phyloP scores from a whole-genome alignment of 2,329 filamentous ascomycete species.

The Fusarium heterosporum region DNA sequence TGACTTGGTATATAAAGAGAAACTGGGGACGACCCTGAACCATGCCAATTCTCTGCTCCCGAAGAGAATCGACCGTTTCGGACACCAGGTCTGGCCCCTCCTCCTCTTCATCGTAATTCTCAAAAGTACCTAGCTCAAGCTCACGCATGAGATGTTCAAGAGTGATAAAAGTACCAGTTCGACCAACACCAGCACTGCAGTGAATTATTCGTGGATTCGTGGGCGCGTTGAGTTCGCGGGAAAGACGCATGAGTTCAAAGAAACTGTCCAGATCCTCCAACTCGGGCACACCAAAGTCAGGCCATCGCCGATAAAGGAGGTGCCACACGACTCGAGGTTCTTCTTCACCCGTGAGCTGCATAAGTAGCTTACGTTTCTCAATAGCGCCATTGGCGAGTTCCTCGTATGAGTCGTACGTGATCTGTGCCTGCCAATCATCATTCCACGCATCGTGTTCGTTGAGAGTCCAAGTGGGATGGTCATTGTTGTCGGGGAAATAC shows the following conservation, averaged over 20 bases:
- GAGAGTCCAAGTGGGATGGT: conserved; percentile 65
- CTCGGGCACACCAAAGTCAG: conserved; percentile 86
- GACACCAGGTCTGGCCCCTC: conserved; percentile 73
- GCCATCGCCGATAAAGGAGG: conserved; percentile 88
- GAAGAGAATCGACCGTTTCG: conserved; percentile 80
- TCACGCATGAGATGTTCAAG: conserved; percentile 92
- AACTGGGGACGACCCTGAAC: conserved; percentile 91
- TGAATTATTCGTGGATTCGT: conserved; percentile 80
- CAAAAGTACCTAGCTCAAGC: conserved; percentile 78
- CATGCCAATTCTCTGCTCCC: conserved; percentile 94
- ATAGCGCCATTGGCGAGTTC: conserved; percentile 67
- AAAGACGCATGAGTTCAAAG: conserved; percentile 76
- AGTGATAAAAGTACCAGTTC: conserved; percentile 94
- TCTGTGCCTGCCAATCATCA: conserved; percentile 74
- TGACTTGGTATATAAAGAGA: conserved; percentile 87
- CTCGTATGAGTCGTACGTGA: conserved; percentile 75
- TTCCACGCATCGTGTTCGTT: conserved; percentile 74
- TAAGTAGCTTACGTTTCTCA: conserved; percentile 79
- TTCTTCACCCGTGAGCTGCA: conserved; percentile 62
- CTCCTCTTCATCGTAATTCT: conserved; percentile 55
- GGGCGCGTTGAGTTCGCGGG: conserved; percentile 66
- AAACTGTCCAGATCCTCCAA: conserved; percentile 75
- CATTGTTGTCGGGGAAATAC: conserved; percentile 78
- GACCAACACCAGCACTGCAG: conserved; percentile 92
- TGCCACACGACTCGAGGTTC: conserved; percentile 78